Base-by-base conservation (phyloP, 1,284 basidiomycete species). In the Leccinum pachyderme region DNA sequence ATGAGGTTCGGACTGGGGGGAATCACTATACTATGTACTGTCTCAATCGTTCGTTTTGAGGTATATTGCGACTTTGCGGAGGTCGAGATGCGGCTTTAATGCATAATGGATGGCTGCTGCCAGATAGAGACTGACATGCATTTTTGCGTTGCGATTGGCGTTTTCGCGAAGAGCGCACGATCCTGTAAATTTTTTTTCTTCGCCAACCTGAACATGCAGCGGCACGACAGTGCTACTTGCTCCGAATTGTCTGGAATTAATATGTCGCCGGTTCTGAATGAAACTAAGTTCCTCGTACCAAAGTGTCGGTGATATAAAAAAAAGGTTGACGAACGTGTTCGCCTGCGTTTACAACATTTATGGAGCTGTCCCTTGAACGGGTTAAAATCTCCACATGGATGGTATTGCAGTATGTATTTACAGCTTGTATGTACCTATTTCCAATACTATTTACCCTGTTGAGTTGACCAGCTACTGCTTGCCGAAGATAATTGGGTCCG, bases 51-150 rank as follows among this genome's bases (percentile, higher is more conserved):
- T 63, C 18, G 2, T 41, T 41, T 61, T 27, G 58, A 55, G 63
- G 45, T 22, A 67, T 63, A 63, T 65, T 67, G 52, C 53, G 12
- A 41, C 22, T 41, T 24, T 24, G 39, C 22, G 39, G 39, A 24
- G 39, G 22, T 43, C 22, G 12, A 43, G 39, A 43, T 43, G 22
- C 22, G 39, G 39, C 22, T 13, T 43, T 24, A 13, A 43, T 29
- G 28, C 45, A 63, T 59, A 47, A 56, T 47, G 15, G 18, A 33
- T 7, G 39, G 39, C 15, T 27, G 44, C 39, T 24, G 39, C 39
- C 39, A 43, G 2, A 2, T 24, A 43, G 22, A 24, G 39, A 24
- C 22, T 41, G 39, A 41, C 39, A 24, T 43, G 39, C 39, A 11
- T 7, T 43, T 43, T 43, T 43, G 22, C 39, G 22, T 24, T 41